Evolutionary conservation across 129 eudicot genomes (phyloP).

Genomic region (Ambrosia trifida): DNA sequence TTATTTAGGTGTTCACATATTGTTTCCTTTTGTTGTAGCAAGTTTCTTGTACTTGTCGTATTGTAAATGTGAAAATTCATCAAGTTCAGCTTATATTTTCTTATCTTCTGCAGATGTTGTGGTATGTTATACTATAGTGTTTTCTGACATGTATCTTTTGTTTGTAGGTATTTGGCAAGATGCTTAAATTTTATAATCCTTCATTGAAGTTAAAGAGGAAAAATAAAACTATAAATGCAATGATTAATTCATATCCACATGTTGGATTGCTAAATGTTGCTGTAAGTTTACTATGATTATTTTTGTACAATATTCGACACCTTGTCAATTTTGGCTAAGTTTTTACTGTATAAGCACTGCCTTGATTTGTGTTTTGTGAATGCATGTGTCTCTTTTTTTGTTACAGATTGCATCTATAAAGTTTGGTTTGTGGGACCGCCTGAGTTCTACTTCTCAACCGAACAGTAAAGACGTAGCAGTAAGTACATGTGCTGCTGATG

Average conservation of each 20-base stretch:
- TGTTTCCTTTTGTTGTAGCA: background rate
- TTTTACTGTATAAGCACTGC: background rate
- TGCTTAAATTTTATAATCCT: conserved; percentile 55
- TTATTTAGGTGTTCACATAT: background rate
- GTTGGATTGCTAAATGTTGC: conserved; percentile 80
- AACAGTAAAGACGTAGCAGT: conserved; percentile 24
- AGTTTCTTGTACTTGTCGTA: background rate
- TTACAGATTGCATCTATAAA: conserved; percentile 73
- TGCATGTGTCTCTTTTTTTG: background rate
- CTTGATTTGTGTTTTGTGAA: background rate
- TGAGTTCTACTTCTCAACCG: conserved; percentile 51
- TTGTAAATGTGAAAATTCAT: too few relatives aligned
- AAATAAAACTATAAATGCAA: conserved; percentile 29
- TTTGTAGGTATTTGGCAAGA: conserved; percentile 65
- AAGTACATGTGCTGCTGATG: conserved; percentile 29
- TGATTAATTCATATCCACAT: conserved; percentile 51
- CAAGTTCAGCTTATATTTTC: background rate
- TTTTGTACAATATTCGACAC: background rate
- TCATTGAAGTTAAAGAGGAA: conserved; percentile 27
- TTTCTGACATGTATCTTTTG: conserved; percentile 15
- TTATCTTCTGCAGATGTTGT: background rate
- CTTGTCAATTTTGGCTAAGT: background rate
- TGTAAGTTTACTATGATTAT: conserved; percentile 48
- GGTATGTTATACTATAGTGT: background rate
- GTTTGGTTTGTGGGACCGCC: conserved; percentile 74